These are phyloP conservation scores for Daldinia caldariorum DNA, from an alignment of 495 filamentous ascomycete species.

Conservation along the genomic window DNA sequence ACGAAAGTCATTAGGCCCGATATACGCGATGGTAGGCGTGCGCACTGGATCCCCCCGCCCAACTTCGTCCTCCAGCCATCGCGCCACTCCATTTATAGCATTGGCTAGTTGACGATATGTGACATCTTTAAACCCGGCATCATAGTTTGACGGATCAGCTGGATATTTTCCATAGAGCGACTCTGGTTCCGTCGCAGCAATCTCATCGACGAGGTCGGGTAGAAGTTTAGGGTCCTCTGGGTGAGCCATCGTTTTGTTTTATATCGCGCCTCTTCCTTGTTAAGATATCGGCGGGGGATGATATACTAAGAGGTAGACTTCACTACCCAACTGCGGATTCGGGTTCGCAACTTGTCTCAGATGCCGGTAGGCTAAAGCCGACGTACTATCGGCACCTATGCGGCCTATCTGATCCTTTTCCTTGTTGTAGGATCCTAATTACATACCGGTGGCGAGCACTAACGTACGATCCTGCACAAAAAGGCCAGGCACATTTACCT, in stretches of 20 bases:
- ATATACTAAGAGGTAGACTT: neutral
- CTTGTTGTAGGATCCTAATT: too few relatives aligned
- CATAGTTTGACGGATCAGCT: neutral
- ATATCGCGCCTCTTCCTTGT: neutral
- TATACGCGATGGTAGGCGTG: neutral
- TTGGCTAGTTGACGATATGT: neutral
- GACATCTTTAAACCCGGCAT: constrained; percentile 4
- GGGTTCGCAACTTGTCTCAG: neutral
- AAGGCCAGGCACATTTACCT: too few relatives aligned
- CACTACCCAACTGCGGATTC: too few relatives aligned
- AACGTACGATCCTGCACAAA: too few relatives aligned
- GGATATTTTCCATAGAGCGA: neutral
- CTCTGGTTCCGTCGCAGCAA: neutral
- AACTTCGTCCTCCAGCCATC: neutral
- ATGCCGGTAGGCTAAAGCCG: too few relatives aligned
- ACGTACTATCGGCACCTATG: too few relatives aligned
- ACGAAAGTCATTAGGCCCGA: constrained; percentile 1
- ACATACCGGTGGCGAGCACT: too few relatives aligned
- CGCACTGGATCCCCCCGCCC: neutral
- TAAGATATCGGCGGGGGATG: neutral
- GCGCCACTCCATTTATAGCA: constrained; percentile 2
- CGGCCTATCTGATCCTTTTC: too few relatives aligned
- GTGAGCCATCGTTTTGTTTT: neutral
- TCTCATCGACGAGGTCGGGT: neutral
- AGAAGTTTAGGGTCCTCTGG: constrained; percentile 1